A percentile compares a stretch with the other conserved stretches of the same genome.
phyloP scores from a whole-genome alignment of 2,329 filamentous ascomycete species.

The Teratosphaeria nubilosa region DNA sequence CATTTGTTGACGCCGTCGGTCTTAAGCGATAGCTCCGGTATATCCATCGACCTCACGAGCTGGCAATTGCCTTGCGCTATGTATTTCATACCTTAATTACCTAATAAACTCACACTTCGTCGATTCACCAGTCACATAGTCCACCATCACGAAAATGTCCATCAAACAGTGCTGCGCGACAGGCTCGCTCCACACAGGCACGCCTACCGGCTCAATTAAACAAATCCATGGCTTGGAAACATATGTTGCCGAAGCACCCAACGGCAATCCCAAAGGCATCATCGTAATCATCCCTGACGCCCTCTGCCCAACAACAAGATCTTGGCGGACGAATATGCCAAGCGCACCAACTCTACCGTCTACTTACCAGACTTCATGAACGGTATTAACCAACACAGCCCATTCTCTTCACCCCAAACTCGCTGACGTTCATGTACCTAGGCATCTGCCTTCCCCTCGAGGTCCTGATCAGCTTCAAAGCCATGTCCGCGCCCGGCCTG shows the following conservation, averaged over 20 bases:
- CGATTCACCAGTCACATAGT: background rate
- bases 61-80: no score
- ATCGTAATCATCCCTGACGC: constrained; percentile 31
- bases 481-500: constrained; percentile 19
- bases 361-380: constrained; percentile 30
- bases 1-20: background rate
- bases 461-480: constrained; percentile 22
- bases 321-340: constrained; percentile 23
- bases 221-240: constrained; percentile 28
- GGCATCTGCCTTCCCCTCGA: constrained; percentile 18
- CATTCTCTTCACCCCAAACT: background rate
- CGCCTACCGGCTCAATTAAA: constrained; percentile 23
- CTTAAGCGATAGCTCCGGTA: background rate
- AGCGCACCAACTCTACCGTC: constrained; percentile 9
- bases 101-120: background rate
- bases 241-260: constrained; percentile 27
- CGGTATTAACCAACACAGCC: constrained; percentile 11
- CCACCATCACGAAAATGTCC: background rate
- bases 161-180: constrained; percentile 27
- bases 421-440: background rate
- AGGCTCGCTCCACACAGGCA: constrained; percentile 28
- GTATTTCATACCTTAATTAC: background rate
- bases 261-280: constrained; percentile 23
- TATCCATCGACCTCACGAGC: no score
- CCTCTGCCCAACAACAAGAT: constrained; percentile 30